Evolutionary conservation across 257 asterid genomes (phyloP).

Genomic region (Thymus quinquecostatus): DNA sequence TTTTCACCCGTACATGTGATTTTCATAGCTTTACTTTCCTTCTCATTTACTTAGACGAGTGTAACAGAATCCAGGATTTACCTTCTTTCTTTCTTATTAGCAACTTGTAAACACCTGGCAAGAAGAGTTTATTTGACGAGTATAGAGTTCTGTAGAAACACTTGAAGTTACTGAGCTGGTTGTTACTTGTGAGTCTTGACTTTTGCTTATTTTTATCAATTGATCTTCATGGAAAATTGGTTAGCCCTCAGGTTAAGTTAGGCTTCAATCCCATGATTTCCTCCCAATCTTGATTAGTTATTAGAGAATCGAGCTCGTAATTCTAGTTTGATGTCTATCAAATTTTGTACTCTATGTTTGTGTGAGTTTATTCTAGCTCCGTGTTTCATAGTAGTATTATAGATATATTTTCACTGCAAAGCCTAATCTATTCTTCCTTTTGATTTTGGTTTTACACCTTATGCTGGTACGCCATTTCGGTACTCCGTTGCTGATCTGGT

Average conservation of each 20-base stretch:
- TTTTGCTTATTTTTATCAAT: not conserved
- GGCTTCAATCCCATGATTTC: not conserved
- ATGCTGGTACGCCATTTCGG: conserved; percentile 35
- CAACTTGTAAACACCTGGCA: not conserved
- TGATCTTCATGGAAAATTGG: not conserved
- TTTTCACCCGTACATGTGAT: not conserved
- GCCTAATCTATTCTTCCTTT: conserved; percentile 30
- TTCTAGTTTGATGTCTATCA: conserved; percentile 23
- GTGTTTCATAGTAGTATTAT: not conserved
- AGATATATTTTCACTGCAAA: conserved; percentile 19
- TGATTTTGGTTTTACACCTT: conserved; percentile 32
- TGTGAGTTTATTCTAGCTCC: conserved; percentile 1
- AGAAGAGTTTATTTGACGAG: not conserved
- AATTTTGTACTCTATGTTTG: conserved; percentile 17
- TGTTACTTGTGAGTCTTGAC: not conserved
- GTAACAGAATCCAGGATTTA: not conserved
- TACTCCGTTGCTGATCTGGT: conserved; percentile 33
- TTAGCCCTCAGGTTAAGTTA: not conserved
- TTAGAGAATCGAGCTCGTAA: conserved; percentile 2
- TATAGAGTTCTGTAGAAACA: not conserved
- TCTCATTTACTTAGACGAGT: not conserved
- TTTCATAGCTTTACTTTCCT: not conserved
- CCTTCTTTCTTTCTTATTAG: not conserved
- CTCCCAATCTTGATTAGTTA: conserved; percentile 18
- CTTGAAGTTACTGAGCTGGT: conserved; percentile 9